A percentile compares a stretch with the other conserved stretches of the same genome.
Evolutionary conservation across 2,329 filamentous ascomycete species (phyloP).

Genomic region (Zymoseptoria ardabiliae): DNA sequence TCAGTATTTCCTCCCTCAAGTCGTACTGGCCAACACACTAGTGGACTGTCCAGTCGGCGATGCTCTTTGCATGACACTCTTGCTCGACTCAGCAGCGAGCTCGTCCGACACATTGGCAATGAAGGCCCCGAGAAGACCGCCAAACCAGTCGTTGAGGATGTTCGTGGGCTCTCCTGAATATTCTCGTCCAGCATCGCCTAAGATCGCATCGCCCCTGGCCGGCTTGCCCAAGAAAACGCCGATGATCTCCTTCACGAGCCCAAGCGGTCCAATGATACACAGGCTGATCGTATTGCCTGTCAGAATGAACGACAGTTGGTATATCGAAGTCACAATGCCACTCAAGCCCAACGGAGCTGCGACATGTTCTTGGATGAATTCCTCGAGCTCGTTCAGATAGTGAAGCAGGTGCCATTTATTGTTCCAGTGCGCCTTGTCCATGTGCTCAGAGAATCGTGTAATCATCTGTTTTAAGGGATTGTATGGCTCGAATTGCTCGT

Average conservation of each 20-base stretch:
- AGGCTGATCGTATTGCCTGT: not conserved
- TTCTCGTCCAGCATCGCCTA: conserved; percentile 3
- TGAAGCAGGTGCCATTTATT: conserved; percentile 3
- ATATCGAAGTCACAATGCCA: not conserved
- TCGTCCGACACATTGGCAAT: not conserved
- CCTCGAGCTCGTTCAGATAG: conserved; percentile 7
- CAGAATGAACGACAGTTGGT: conserved; percentile 1
- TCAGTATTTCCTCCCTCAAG: not conserved
- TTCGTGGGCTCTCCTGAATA: not conserved
- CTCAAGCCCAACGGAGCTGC: conserved; percentile 7
- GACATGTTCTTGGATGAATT: conserved; percentile 10
- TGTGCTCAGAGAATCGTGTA: conserved; percentile 9
- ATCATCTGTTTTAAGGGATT: conserved; percentile 5
- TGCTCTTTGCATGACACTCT: not conserved
- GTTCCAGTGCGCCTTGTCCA: conserved; percentile 10
- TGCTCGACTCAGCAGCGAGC: not conserved
- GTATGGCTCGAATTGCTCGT: conserved; percentile 15
- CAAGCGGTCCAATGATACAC: not conserved
- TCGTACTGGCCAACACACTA: not conserved
- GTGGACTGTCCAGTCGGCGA: not conserved
- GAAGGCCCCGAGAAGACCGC: not conserved
- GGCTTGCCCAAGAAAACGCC: conserved; percentile 8
- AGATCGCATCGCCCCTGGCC: conserved; percentile 9
- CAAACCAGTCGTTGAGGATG: not conserved
- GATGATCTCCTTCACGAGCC: not conserved